Conservation (phyloP, 371 early-diverging fungal genomes). For the Mortierella sp. region DNA sequence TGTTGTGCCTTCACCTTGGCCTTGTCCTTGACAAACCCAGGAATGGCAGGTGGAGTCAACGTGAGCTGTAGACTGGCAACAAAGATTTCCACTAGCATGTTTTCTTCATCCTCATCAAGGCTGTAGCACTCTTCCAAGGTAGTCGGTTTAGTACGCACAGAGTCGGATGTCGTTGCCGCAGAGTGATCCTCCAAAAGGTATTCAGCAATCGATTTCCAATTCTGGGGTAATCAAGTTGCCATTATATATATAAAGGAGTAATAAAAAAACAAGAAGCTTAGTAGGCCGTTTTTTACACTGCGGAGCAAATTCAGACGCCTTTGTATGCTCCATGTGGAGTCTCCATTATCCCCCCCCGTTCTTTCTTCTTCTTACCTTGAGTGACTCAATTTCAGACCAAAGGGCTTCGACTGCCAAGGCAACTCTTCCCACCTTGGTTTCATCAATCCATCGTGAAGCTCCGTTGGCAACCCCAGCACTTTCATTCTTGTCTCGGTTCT, state of each 20-base stretch:
- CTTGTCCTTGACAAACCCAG: slow-evolving; percentile 51
- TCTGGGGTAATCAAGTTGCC: slow-evolving; percentile 17
- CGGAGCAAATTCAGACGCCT: neutral
- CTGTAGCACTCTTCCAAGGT: slow-evolving; percentile 56
- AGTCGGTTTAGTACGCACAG: slow-evolving; percentile 16
- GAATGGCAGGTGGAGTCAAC: slow-evolving; percentile 35
- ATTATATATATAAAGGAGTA: neutral
- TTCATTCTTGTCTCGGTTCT: slow-evolving; percentile 11
- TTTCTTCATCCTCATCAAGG: slow-evolving; percentile 72
- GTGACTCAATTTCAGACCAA: slow-evolving; percentile 61
- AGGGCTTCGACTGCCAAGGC: slow-evolving; percentile 64
- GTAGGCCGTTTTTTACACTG: neutral
- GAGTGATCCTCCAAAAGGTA: slow-evolving; percentile 71
- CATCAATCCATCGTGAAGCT: slow-evolving; percentile 34
- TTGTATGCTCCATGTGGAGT: neutral
- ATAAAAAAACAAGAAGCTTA: neutral
- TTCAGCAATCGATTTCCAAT: slow-evolving; percentile 67
- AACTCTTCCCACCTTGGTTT: slow-evolving; percentile 53
- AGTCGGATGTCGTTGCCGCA: slow-evolving; percentile 18
- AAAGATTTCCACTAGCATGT: slow-evolving; percentile 65
- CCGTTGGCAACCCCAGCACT: slow-evolving; percentile 29
- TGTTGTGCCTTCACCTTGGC: slow-evolving; percentile 44
- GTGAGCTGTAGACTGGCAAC: slow-evolving; percentile 57
- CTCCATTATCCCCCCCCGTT: neutral
- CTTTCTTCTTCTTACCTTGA: slow-evolving; percentile 31